Percentiles rank a stretch among this genome's conserved stretches.
phyloP scores from a whole-genome alignment of 1,284 basidiomycete genomes.

The Phellinidium pouzarii region DNA sequence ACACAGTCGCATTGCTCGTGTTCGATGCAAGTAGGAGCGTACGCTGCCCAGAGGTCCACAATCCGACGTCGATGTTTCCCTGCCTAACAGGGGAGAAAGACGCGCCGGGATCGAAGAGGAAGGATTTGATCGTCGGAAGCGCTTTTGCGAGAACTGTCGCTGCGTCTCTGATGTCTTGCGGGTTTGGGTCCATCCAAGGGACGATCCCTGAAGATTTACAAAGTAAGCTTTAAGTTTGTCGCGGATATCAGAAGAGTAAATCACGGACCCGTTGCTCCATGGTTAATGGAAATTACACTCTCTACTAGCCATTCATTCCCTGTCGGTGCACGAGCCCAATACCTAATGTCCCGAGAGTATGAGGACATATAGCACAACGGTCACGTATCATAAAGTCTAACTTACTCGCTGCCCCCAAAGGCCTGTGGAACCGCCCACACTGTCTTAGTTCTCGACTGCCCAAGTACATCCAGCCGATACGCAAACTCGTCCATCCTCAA shows the following conservation, averaged over 20 bases:
- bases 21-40: conserved; percentile 40
- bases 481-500: conserved; percentile 56
- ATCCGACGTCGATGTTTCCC: conserved; percentile 36
- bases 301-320: conserved; percentile 63
- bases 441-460: conserved; percentile 56
- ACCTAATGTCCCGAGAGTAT: conserved; percentile 32
- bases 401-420: conserved; percentile 57
- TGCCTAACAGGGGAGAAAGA: conserved; percentile 23
- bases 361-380: background rate
- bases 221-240: background rate
- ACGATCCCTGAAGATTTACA: conserved; percentile 41
- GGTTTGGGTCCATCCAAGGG: conserved; percentile 63
- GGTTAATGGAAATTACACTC: conserved; percentile 60
- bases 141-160: conserved; percentile 47
- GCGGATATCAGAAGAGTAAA: background rate
- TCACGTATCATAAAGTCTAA: conserved; percentile 12
- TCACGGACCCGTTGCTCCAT: conserved; percentile 52
- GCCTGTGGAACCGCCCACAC: conserved; percentile 76
- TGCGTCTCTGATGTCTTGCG: conserved; percentile 50
- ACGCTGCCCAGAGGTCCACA: conserved; percentile 35
- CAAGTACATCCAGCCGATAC: conserved; percentile 48
- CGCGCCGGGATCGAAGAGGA: conserved; percentile 34
- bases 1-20: conserved; percentile 30
- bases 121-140: conserved; percentile 33
- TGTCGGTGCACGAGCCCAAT: conserved; percentile 61